phyloP scores from a whole-genome alignment of 805 yeast species.

The Wickerhamiella dianesei region DNA sequence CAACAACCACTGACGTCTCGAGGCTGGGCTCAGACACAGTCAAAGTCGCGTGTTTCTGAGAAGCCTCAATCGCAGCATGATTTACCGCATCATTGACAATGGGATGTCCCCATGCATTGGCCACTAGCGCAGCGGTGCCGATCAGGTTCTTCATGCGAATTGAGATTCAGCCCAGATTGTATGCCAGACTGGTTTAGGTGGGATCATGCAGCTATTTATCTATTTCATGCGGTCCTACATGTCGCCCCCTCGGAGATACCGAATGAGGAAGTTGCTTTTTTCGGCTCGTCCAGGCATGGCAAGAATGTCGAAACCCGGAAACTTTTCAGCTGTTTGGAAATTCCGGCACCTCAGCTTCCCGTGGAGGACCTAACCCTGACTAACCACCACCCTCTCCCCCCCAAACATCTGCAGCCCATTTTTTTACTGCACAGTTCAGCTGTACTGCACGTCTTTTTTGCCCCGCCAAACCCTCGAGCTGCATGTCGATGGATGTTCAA shows the following conservation, averaged over 20 bases:
- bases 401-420: background rate
- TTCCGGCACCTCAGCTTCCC: no score
- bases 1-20: background rate
- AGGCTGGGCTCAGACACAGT: conserved; percentile 1
- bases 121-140: conserved; percentile 1
- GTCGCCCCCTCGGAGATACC: background rate
- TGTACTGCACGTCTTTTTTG: background rate
- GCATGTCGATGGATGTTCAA: conserved; percentile 10
- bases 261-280: background rate
- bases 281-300: no score
- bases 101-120: background rate
- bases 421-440: background rate
- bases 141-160: background rate
- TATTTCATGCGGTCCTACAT: background rate
- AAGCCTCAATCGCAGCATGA: background rate
- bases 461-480: no score
- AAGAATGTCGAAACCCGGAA: no score
- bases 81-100: background rate
- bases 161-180: background rate
- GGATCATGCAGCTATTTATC: background rate
- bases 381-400: background rate
- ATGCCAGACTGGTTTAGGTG: background rate
- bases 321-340: no score
- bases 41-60: background rate
- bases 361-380: background rate